These are phyloP conservation scores for Schizophyllum amplum DNA, from an alignment of 1,284 basidiomycete genomes.

Conservation along the genomic window DNA sequence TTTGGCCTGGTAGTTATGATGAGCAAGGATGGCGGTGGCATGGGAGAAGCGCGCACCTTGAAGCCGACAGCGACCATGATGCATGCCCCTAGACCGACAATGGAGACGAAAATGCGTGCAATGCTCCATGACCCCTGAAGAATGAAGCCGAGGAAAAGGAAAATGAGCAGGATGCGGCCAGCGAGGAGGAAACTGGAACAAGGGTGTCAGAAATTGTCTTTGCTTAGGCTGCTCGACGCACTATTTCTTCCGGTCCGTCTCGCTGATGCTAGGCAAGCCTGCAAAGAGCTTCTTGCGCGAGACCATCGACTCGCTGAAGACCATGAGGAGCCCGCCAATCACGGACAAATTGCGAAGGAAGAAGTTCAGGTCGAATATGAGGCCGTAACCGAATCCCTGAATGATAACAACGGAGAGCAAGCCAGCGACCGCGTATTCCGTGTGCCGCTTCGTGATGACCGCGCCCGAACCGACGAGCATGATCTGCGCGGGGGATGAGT, in stretches of 20 bases:
- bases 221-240: conserved; percentile 31
- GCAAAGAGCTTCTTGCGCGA: conserved; percentile 87
- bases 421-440: conserved; percentile 85
- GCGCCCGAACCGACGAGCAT: conserved; percentile 88
- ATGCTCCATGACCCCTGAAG: conserved; percentile 90
- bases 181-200: conserved; percentile 83
- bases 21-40: too few species aligned
- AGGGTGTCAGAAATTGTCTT: conserved; percentile 3
- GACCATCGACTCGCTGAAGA: conserved; percentile 92
- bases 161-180: conserved; percentile 94
- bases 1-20: too few species aligned
- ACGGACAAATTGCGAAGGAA: conserved; percentile 96
- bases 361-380: conserved; percentile 98
- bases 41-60: too few species aligned
- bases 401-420: conserved; percentile 89
- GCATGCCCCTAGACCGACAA: conserved; percentile 88
- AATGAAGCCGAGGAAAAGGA: conserved; percentile 98
- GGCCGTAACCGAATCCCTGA: conserved; percentile 92
- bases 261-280: conserved; percentile 83
- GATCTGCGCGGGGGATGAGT: conserved; percentile 40
- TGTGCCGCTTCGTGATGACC: conserved; percentile 83
- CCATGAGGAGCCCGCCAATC: conserved; percentile 93
- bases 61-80: conserved; percentile 97
- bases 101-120: conserved; percentile 77
- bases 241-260: conserved; percentile 99